Evolutionary conservation across 768 basidiomycete genomes (phyloP).

Genomic region (Lentinula raphanica): DNA sequence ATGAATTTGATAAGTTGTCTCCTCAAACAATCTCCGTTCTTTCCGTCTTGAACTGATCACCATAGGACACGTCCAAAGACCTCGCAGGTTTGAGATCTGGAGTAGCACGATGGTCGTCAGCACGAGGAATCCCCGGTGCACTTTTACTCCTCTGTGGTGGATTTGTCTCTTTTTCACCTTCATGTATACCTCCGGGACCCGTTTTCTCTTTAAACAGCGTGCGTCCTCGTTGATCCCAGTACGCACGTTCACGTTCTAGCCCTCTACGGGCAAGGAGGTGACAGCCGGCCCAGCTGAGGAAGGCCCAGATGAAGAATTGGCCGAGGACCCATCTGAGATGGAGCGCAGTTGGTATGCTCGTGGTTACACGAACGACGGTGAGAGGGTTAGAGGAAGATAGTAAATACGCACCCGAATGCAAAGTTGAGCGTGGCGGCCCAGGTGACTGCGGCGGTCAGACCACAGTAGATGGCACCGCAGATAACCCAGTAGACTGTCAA

Average conservation of each 20-base stretch:
- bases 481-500: constrained; percentile 23
- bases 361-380: neutral
- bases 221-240: constrained; percentile 7
- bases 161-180: neutral
- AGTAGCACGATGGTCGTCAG: neutral
- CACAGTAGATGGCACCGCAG: constrained; percentile 19
- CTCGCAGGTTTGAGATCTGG: neutral
- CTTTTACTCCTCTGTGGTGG: neutral
- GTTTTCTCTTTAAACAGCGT: neutral
- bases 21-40: neutral
- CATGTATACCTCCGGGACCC: neutral
- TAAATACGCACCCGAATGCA: constrained; percentile 18
- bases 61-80: neutral
- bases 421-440: constrained; percentile 22
- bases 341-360: neutral
- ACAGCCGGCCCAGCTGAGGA: constrained; percentile 15
- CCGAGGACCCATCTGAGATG: constrained; percentile 18
- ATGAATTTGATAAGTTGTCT: neutral
- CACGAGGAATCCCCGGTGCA: neutral
- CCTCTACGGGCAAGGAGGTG: constrained; percentile 14
- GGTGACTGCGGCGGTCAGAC: constrained; percentile 24
- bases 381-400: neutral
- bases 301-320: constrained; percentile 25
- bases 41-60: neutral
- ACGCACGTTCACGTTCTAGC: constrained; percentile 16